Evolutionary conservation across 2,329 filamentous ascomycete species (phyloP).

Genomic region (Colletotrichum salicis): DNA sequence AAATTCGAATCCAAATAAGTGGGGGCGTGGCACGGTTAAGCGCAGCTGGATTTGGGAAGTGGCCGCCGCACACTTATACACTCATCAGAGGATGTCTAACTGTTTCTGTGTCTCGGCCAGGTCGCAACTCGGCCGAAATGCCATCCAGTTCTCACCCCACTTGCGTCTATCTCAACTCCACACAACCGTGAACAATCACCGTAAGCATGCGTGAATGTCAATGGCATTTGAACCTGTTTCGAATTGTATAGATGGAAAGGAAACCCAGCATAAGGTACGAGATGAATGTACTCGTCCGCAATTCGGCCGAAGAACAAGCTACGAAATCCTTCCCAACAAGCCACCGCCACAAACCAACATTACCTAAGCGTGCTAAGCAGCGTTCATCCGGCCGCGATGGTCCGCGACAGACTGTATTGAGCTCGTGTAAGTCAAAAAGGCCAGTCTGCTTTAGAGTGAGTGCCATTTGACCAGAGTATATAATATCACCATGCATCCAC

Average conservation of each 20-base stretch:
- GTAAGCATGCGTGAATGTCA: not conserved
- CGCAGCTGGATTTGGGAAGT: too few relatives aligned
- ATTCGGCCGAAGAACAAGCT: not conserved
- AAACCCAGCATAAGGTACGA: not conserved
- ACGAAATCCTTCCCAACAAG: not conserved
- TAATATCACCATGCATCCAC: too few relatives aligned
- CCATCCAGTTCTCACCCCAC: not conserved
- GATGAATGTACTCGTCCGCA: not conserved
- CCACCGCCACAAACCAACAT: not conserved
- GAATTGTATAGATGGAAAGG: not conserved
- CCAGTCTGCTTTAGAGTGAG: too few relatives aligned
- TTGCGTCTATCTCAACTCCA: not conserved
- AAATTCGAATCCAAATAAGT: too few relatives aligned
- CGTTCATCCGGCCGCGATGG: not conserved
- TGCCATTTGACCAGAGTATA: too few relatives aligned
- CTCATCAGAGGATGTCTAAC: too few relatives aligned
- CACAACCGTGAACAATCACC: too few relatives aligned
- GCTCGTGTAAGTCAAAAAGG: not conserved
- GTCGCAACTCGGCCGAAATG: not conserved
- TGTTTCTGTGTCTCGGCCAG: not conserved
- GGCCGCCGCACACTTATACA: not conserved
- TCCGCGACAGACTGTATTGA: not conserved
- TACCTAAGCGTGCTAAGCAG: too few relatives aligned
- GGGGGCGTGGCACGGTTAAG: too few relatives aligned
- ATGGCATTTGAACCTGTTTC: not conserved